phyloP scores from a whole-genome alignment of 768 basidiomycete species.

The Cubamyces lactineus region DNA sequence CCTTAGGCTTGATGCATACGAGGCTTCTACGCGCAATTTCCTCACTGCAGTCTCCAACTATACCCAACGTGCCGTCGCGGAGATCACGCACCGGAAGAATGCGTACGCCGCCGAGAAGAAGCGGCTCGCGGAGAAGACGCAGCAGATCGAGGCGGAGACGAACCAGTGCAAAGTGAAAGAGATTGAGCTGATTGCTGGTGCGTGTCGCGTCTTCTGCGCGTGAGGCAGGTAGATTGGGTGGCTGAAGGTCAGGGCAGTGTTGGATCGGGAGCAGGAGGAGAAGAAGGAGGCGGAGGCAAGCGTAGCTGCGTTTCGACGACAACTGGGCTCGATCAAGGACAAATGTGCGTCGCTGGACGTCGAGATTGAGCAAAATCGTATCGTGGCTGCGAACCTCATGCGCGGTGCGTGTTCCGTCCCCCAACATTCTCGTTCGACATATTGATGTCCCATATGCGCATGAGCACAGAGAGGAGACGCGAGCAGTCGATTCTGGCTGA shows the following conservation, averaged over 20 bases:
- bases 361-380: conserved; percentile 76
- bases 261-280: conserved; percentile 74
- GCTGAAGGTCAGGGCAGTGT: conserved; percentile 42
- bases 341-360: conserved; percentile 58
- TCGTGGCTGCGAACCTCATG: conserved; percentile 59
- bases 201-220: conserved; percentile 29
- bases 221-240: not conserved
- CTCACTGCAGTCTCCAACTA: conserved; percentile 72
- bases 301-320: conserved; percentile 62
- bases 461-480: conserved; percentile 60
- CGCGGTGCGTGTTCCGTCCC: conserved; percentile 53
- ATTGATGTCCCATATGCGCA: no score
- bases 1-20: conserved; percentile 60
- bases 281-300: conserved; percentile 68
- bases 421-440: not conserved
- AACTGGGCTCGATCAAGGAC: conserved; percentile 65
- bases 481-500: conserved; percentile 60
- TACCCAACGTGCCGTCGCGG: conserved; percentile 68
- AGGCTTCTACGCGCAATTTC: conserved; percentile 71
- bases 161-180: conserved; percentile 78
- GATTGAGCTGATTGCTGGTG: conserved; percentile 77
- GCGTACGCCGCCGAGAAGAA: conserved; percentile 66
- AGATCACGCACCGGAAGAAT: conserved; percentile 68
- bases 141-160: conserved; percentile 68
- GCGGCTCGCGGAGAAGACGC: conserved; percentile 59